Percentiles rank a stretch among this genome's conserved stretches.
Conservation (phyloP, 208 protist species). For the Leishmania amazonensis region DNA sequence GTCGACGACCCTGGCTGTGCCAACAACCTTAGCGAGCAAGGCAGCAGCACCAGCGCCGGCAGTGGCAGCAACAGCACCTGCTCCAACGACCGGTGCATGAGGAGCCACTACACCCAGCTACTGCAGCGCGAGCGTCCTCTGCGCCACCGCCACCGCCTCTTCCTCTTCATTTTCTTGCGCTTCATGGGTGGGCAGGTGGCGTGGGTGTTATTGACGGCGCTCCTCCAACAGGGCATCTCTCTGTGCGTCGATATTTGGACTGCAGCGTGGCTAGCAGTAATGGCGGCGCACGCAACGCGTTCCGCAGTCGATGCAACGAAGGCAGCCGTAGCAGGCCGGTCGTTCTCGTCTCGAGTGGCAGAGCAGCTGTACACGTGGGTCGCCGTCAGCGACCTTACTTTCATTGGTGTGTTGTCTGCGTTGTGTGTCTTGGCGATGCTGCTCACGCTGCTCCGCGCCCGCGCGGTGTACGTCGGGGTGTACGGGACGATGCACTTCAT, state of each 20-base stretch:
- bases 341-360: neutral
- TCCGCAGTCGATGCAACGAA: neutral
- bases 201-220: slow-evolving; percentile 40
- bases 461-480: slow-evolving; percentile 40
- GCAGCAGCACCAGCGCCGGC: slow-evolving; percentile 6
- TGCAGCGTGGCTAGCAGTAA: slow-evolving; percentile 43
- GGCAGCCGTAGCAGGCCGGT: neutral
- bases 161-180: slow-evolving; percentile 34
- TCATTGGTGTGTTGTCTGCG: slow-evolving; percentile 21
- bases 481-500: slow-evolving; percentile 44
- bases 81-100: slow-evolving; percentile 19
- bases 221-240: slow-evolving; percentile 45
- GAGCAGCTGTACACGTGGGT: slow-evolving; percentile 14
- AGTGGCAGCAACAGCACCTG: slow-evolving; percentile 17
- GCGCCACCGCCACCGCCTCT: slow-evolving; percentile 22
- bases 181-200: slow-evolving; percentile 56
- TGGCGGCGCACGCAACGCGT: slow-evolving; percentile 12
- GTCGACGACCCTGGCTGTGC: neutral
- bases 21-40: neutral
- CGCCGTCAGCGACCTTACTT: slow-evolving; percentile 19
- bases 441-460: slow-evolving; percentile 37
- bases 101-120: slow-evolving; percentile 25
- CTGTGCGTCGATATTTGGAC: slow-evolving; percentile 55
- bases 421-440: slow-evolving; percentile 39
- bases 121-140: slow-evolving; percentile 28